Base-by-base conservation (phyloP, 2,329 filamentous ascomycete genomes). In the Septoria petroselini region DNA sequence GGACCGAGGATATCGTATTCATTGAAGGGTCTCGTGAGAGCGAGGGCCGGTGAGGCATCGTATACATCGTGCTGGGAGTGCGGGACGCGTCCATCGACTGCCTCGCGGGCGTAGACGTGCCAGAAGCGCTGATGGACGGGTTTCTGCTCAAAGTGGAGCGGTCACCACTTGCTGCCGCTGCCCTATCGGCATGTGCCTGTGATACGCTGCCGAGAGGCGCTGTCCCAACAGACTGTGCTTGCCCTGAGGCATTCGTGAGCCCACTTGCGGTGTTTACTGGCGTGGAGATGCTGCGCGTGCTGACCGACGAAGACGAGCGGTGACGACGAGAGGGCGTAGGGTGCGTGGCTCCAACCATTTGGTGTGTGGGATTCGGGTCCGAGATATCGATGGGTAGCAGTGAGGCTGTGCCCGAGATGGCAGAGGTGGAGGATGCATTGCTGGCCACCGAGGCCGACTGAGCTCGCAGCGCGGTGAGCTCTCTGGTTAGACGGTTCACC, bases 401-500 rank as follows among this genome's bases (percentile, higher is more conserved):
- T 14, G 67, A 67, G 50, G 76, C 65, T 12, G 70, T 71, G 45
- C 72, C 73, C 2, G 78, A 80, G 30, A 76, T 74, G 7, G 78
- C 78, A n/a, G 78, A 80, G 7, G 77, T 19, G 63, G 35, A 65
- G 68, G 44, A 48, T 35, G 71, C 62, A 6, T 79, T 84, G 7
- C 79, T 83, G 41, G 80, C 79, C 21, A 83, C 80, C 1, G 79
- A 83, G 4, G 80, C 78, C 7, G 81, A 81, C 50, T 68, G 81
- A 18, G 82, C 79, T 51, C 91, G 86, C n/a, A 97, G 82, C 44
- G 89, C 76, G 12, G 85, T 84, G 29, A 97, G 82, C 68, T 97
- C 91, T 50, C 91, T 86, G 0, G 88, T 95, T 25, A 97, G 78
- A 27, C 91, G 88, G 72, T 97, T 97, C 53, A 96, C 88, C 88